phyloP scores from a whole-genome alignment of 192 early-diverging fungal species.

The Linnemannia zychae region DNA sequence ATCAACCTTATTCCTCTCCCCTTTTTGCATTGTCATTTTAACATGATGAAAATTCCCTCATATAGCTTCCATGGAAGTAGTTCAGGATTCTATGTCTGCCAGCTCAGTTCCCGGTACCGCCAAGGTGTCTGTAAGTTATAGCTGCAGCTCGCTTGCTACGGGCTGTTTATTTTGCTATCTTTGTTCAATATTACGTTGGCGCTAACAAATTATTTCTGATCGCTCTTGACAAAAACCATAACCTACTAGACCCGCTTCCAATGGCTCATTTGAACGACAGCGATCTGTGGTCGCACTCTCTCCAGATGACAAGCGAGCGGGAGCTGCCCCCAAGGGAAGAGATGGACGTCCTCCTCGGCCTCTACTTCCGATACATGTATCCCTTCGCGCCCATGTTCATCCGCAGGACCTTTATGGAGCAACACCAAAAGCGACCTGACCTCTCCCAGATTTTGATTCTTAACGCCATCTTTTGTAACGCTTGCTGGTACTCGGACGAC shows the following conservation, averaged over 20 bases:
- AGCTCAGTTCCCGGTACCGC: constrained; percentile 72
- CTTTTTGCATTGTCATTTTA: neutral
- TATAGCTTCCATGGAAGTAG: constrained; percentile 78
- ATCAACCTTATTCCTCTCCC: constrained; percentile 28
- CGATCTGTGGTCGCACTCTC: constrained; percentile 56
- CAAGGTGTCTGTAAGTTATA: constrained; percentile 58
- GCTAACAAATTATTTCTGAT: neutral
- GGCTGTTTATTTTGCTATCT: neutral
- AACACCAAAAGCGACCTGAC: constrained; percentile 46
- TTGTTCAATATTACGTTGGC: neutral
- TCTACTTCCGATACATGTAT: constrained; percentile 81
- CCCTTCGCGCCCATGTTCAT: constrained; percentile 79
- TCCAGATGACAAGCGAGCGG: constrained; percentile 56
- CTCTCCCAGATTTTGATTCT: constrained; percentile 62
- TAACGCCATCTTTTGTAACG: constrained; percentile 69
- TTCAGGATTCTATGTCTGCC: constrained; percentile 81
- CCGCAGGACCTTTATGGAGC: constrained; percentile 60
- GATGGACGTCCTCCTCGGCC: constrained; percentile 68
- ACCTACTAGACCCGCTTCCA: constrained; percentile 40
- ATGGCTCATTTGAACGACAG: constrained; percentile 57
- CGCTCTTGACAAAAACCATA: neutral
- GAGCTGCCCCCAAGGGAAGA: constrained; percentile 71
- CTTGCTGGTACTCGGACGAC: constrained; percentile 64
- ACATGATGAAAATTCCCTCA: neutral
- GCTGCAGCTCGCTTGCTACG: neutral